phyloP scores from a whole-genome alignment of 495 filamentous ascomycete genomes.

The Penicillium roqueforti region DNA sequence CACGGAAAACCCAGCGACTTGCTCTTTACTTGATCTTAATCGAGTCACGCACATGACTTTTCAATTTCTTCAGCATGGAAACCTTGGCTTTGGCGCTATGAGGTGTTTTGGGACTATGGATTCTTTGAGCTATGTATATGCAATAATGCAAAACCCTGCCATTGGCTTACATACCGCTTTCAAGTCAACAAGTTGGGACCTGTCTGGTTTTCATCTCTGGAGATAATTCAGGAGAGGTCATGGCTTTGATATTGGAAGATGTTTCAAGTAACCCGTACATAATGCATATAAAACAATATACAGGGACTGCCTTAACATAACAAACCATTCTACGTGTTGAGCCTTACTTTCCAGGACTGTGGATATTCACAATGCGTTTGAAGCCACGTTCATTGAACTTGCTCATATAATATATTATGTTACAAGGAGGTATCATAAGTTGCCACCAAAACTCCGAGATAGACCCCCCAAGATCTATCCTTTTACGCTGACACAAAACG shows the following conservation, averaged over 20 bases:
- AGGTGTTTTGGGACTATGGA: constrained; percentile 5
- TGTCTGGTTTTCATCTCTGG: background rate
- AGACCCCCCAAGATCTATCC: background rate
- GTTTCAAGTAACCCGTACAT: background rate
- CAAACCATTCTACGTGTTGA: background rate
- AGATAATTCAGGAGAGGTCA: background rate
- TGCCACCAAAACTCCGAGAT: background rate
- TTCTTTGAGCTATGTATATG: constrained; percentile 1
- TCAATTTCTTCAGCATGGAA: constrained; percentile 1
- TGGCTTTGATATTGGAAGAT: background rate
- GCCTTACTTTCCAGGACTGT: background rate
- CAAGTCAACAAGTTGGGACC: background rate
- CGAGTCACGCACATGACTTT: background rate
- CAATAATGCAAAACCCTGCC: background rate
- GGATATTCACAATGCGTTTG: background rate
- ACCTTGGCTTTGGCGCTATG: background rate
- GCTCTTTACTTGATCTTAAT: background rate
- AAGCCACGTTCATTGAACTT: background rate
- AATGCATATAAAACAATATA: background rate
- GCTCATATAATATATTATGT: background rate
- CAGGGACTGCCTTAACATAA: background rate
- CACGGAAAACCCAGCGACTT: background rate
- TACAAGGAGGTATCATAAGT: background rate
- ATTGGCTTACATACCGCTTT: background rate
- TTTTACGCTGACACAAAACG: background rate